Evolutionary conservation across 2,329 filamentous ascomycete species (phyloP).

Genomic region (Aspergillus piperis): DNA sequence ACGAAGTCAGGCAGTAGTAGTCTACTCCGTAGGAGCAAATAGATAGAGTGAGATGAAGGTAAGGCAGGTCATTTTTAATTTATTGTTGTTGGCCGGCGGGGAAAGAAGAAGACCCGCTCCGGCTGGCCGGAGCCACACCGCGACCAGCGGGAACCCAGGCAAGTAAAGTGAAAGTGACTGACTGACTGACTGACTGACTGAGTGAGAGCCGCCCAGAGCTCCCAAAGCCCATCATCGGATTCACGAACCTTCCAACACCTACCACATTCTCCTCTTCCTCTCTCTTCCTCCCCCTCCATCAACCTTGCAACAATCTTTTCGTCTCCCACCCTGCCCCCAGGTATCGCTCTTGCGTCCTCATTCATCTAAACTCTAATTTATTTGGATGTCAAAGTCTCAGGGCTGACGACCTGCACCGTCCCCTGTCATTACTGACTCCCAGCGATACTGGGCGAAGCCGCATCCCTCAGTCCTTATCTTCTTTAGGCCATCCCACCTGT

Average conservation of each 20-base stretch:
- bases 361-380: constrained; percentile 1
- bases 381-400: constrained; percentile 26
- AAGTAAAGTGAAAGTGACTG: background rate
- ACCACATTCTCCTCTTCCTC: constrained; percentile 17
- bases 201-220: constrained; percentile 14
- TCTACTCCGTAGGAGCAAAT: background rate
- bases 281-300: constrained; percentile 9
- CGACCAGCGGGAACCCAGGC: constrained; percentile 10
- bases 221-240: constrained; percentile 21
- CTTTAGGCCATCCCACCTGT: constrained; percentile 6
- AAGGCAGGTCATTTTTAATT: background rate
- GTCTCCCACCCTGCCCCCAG: constrained; percentile 4
- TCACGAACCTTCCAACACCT: constrained; percentile 27
- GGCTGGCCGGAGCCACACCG: constrained; percentile 15
- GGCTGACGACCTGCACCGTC: constrained; percentile 47
- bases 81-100: constrained; percentile 18
- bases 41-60: background rate
- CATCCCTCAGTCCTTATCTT: constrained; percentile 24
- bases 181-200: too few relatives aligned
- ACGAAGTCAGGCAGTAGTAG: background rate
- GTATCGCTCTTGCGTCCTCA: background rate
- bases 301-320: constrained; percentile 14
- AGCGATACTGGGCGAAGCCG: constrained; percentile 26
- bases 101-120: constrained; percentile 27
- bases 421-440: constrained; percentile 32